phyloP scores from a whole-genome alignment of 169 alveolate species.

The Neospora caninum region DNA sequence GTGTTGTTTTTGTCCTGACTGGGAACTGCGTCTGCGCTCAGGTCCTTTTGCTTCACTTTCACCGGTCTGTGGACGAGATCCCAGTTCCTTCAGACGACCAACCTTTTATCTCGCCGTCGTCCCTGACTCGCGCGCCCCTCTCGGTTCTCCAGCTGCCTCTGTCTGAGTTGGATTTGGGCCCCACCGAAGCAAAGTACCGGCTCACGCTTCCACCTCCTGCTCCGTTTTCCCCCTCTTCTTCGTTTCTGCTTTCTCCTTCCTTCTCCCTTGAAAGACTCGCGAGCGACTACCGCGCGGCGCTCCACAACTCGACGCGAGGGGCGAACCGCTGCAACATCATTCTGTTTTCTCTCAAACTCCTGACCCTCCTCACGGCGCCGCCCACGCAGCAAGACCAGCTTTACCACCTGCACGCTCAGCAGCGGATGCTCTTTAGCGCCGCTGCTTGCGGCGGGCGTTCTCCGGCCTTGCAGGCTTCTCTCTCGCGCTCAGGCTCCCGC shows the following conservation, averaged over 20 bases:
- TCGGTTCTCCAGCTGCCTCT: not conserved
- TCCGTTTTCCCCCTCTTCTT: not conserved
- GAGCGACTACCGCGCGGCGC: not conserved
- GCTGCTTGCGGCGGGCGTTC: not conserved
- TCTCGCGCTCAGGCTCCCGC: no score
- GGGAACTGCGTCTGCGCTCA: not conserved
- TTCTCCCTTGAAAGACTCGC: not conserved
- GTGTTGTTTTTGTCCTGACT: not conserved
- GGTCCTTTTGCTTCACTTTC: not conserved
- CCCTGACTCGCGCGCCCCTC: constrained; percentile 11
- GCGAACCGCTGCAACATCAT: constrained; percentile 34
- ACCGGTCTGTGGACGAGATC: not conserved
- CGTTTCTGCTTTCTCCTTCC: not conserved
- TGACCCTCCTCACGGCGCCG: not conserved
- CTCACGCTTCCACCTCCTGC: not conserved
- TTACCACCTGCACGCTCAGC: not conserved
- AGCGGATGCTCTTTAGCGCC: not conserved
- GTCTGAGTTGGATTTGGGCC: constrained; percentile 22
- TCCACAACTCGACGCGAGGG: constrained; percentile 5
- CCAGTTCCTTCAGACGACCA: not conserved
- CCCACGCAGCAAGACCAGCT: not conserved
- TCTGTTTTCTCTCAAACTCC: not conserved
- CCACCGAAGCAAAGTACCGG: constrained; percentile 16
- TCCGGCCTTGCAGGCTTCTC: not conserved
- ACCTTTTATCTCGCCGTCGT: not conserved